Percentiles rank a stretch among this genome's conserved stretches.
Evolutionary conservation across 2,329 filamentous ascomycete genomes (phyloP).

Genomic region (Pseudogymnoascus pannorum): DNA sequence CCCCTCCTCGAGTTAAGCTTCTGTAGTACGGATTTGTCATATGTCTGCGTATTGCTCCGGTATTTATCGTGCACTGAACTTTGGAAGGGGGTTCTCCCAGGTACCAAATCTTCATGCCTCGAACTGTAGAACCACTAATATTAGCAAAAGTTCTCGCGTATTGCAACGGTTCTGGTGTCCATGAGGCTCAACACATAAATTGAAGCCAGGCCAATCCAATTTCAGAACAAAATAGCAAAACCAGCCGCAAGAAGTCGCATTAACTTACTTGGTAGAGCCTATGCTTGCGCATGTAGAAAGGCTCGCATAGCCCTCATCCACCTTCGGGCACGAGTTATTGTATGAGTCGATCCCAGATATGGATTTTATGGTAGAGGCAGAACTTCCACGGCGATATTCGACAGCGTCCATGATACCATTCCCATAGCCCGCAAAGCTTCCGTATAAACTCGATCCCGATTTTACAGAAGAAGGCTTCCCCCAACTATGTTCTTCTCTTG

Average conservation of each 20-base stretch:
- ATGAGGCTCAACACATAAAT: not conserved
- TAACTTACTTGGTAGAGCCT: slow-evolving; percentile 26
- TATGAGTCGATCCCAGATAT: slow-evolving; percentile 37
- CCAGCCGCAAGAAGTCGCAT: not conserved
- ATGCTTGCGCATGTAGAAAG: slow-evolving; percentile 27
- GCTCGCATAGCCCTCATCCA: slow-evolving; percentile 32
- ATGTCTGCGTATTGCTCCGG: slow-evolving; percentile 30
- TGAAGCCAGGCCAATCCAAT: not conserved
- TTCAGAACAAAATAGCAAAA: not conserved
- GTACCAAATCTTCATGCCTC: slow-evolving; percentile 19
- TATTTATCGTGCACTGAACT: slow-evolving; percentile 30
- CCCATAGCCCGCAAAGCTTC: slow-evolving; percentile 32
- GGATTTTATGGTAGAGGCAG: slow-evolving; percentile 36
- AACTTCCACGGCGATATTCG: slow-evolving; percentile 30
- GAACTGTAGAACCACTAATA: slow-evolving; percentile 3
- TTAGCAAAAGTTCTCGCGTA: not conserved
- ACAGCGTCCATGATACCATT: slow-evolving; percentile 22
- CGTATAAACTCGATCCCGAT: slow-evolving; percentile 42
- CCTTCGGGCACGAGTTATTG: slow-evolving; percentile 20
- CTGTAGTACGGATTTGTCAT: slow-evolving; percentile 32
- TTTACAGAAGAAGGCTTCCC: slow-evolving; percentile 38
- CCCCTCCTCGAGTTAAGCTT: slow-evolving; percentile 28
- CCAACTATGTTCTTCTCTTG: slow-evolving; percentile 39
- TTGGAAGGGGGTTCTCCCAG: slow-evolving; percentile 24
- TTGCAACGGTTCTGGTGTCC: not conserved